Evolutionary conservation across 2,329 filamentous ascomycete genomes (phyloP).

Genomic region (Teratosphaeria epicoccoides): DNA sequence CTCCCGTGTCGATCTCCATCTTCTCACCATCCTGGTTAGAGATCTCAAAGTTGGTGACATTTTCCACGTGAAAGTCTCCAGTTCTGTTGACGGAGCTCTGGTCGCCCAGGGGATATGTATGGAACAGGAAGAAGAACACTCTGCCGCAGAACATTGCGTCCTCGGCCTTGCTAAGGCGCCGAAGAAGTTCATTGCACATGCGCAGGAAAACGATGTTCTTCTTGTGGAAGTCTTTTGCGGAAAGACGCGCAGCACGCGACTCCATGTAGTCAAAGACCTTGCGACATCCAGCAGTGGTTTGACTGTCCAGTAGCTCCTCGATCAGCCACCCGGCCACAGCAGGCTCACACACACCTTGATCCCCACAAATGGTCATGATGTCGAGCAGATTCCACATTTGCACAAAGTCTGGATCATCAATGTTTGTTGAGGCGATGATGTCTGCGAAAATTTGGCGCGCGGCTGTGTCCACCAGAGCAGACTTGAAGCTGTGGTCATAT

Average conservation of each 20-base stretch:
- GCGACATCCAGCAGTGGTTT: constrained; percentile 84
- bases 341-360: constrained; percentile 51
- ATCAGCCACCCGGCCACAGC: constrained; percentile 80
- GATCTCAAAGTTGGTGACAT: constrained; percentile 72
- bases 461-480: constrained; percentile 70
- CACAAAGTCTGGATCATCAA: constrained; percentile 68
- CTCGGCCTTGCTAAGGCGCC: constrained; percentile 84
- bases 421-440: constrained; percentile 46
- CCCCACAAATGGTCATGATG: constrained; percentile 77
- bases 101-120: constrained; percentile 92
- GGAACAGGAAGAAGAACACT: constrained; percentile 97
- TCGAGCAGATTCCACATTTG: constrained; percentile 90
- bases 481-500: constrained; percentile 19
- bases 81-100: constrained; percentile 94
- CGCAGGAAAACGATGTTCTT: constrained; percentile 86
- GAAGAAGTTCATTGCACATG: constrained; percentile 89
- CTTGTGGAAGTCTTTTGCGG: constrained; percentile 64
- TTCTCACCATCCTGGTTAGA: constrained; percentile 32
- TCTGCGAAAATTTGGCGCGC: constrained; percentile 67
- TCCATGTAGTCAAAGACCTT: constrained; percentile 92
- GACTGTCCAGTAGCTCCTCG: constrained; percentile 90
- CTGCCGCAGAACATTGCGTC: constrained; percentile 95
- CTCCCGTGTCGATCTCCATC: constrained; percentile 54
- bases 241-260: constrained; percentile 80
- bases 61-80: constrained; percentile 92